phyloP scores from a whole-genome alignment of 2,329 filamentous ascomycete genomes.

The Alternaria solani region DNA sequence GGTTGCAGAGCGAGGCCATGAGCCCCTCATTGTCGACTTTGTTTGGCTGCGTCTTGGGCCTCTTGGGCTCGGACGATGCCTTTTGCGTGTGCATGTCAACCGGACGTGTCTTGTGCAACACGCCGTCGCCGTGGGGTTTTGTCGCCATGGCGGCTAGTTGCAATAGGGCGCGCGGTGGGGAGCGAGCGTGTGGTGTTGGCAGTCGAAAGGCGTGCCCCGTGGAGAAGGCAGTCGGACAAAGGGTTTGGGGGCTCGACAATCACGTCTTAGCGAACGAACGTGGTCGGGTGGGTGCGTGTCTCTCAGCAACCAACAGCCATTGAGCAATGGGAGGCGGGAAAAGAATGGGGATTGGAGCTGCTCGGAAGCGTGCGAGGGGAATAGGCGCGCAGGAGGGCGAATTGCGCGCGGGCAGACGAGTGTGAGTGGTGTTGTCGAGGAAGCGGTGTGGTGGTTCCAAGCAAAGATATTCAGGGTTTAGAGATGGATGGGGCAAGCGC shows the following conservation, averaged over 20 bases:
- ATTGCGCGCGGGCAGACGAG: conserved; percentile 25
- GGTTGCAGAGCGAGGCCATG: conserved; percentile 68
- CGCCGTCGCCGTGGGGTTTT: conserved; percentile 20
- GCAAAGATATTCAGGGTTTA: conserved; percentile 35
- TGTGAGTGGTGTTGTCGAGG: conserved; percentile 38
- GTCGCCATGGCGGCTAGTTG: conserved; percentile 28
- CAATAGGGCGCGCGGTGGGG: not conserved
- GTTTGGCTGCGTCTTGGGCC: conserved; percentile 40
- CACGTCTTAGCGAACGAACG: conserved; percentile 24
- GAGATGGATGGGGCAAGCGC: conserved; percentile 38
- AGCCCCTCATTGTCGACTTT: conserved; percentile 70
- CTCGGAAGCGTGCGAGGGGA: conserved; percentile 6
- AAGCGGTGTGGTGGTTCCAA: conserved; percentile 40
- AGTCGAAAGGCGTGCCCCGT: not conserved
- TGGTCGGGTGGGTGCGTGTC: conserved; percentile 15
- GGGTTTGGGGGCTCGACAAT: not conserved
- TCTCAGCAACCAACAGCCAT: conserved; percentile 34
- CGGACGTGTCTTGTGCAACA: conserved; percentile 14
- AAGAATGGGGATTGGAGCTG: conserved; percentile 22
- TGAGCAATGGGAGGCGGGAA: conserved; percentile 21
- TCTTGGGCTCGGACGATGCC: conserved; percentile 21
- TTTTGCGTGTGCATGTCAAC: conserved; percentile 23
- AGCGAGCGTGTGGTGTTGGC: not conserved
- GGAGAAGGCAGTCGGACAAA: not conserved
- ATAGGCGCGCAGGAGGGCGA: conserved; percentile 25